Conservation (phyloP, 1,284 basidiomycete species). For the Malassezia restricta region DNA sequence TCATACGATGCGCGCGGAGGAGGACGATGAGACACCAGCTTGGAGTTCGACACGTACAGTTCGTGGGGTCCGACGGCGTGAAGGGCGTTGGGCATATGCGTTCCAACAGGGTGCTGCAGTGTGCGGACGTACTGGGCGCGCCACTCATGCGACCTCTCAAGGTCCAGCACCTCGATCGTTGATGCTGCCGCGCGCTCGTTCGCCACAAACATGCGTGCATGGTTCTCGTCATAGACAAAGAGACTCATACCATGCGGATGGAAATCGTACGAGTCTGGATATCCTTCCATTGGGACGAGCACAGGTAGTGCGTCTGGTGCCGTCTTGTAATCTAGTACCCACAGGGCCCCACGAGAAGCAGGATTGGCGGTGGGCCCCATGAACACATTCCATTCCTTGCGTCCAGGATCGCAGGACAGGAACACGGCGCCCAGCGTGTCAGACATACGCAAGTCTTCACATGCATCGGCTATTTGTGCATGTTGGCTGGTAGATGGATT, state of each 20-base stretch:
- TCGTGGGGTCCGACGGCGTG: constrained; percentile 55
- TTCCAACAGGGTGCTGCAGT: constrained; percentile 7
- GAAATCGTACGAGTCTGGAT: constrained; percentile 8
- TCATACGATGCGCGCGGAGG: neutral
- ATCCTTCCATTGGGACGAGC: neutral
- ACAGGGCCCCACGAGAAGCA: constrained; percentile 12
- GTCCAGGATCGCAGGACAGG: constrained; percentile 16
- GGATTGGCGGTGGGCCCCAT: constrained; percentile 7
- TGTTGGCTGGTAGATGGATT: neutral
- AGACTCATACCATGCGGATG: constrained; percentile 17
- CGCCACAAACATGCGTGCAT: constrained; percentile 13
- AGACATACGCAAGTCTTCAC: constrained; percentile 12
- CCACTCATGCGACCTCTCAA: constrained; percentile 3
- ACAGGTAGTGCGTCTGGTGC: neutral
- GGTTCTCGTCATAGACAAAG: neutral
- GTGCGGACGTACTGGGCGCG: constrained; percentile 13
- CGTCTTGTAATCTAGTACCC: constrained; percentile 3
- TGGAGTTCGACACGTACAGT: constrained; percentile 61
- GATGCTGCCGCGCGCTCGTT: constrained; percentile 5
- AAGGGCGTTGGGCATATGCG: constrained; percentile 52
- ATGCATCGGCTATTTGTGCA: constrained; percentile 2
- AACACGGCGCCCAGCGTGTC: constrained; percentile 1
- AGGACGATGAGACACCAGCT: constrained; percentile 54
- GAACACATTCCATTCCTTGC: constrained; percentile 15
- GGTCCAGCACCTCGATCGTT: constrained; percentile 16